These are phyloP conservation scores for Cryptococcus floricola DNA, from an alignment of 1,284 basidiomycete species.

Conservation along the genomic window DNA sequence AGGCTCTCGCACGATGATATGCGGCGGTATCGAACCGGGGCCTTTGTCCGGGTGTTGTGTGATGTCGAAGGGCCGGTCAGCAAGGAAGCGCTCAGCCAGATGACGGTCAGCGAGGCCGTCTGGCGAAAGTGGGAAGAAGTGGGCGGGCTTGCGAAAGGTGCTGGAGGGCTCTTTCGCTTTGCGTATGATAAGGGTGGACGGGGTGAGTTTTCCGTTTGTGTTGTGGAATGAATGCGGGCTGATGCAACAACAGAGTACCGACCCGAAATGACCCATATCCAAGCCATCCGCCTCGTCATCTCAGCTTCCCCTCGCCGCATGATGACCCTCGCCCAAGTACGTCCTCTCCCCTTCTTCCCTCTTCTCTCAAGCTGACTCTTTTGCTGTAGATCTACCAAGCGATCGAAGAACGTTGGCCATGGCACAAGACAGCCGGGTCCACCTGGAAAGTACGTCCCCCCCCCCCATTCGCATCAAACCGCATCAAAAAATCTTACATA, in stretches of 20 bases:
- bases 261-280: conserved; percentile 26
- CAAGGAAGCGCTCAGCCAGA: background rate
- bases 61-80: background rate
- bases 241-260: conserved; percentile 18
- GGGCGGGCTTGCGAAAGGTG: conserved; percentile 19
- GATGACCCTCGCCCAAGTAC: conserved; percentile 29
- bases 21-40: conserved; percentile 1
- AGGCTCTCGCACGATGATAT: conserved; percentile 3
- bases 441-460: conserved; percentile 24
- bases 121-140: conserved; percentile 28
- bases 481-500: background rate
- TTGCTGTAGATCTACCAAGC: conserved; percentile 30
- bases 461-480: background rate
- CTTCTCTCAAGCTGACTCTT: background rate
- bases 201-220: conserved; percentile 13
- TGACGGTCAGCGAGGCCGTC: conserved; percentile 22
- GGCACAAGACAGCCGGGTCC: conserved; percentile 17
- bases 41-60: background rate
- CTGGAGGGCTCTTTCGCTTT: conserved; percentile 16
- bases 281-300: conserved; percentile 28
- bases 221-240: background rate
- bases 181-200: conserved; percentile 20
- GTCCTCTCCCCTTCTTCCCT: background rate
- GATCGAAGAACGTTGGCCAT: conserved; percentile 34
- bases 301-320: conserved; percentile 28